A percentile compares a stretch with the other conserved stretches of the same genome.
phyloP scores from a whole-genome alignment of 805 yeast genomes.

The Candida alai region DNA sequence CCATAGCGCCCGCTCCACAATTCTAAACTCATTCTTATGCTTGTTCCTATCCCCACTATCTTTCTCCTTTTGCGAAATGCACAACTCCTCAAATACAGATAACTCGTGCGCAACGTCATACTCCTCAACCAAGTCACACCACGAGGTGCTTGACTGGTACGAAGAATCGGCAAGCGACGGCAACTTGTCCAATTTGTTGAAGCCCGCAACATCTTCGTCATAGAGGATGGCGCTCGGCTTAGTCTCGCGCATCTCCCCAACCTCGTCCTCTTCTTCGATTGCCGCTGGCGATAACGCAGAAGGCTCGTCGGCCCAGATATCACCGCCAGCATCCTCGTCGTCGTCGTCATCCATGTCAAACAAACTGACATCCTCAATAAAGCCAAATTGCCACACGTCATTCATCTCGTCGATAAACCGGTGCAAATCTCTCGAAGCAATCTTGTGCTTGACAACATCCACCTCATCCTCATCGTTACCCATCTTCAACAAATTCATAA shows the following conservation, averaged over 20 bases:
- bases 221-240: slow-evolving; percentile 4
- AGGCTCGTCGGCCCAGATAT: slow-evolving; percentile 8
- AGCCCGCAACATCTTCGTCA: not conserved
- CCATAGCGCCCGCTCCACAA: slow-evolving; percentile 8
- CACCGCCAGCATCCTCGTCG: slow-evolving; percentile 1
- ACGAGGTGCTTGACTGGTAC: slow-evolving; percentile 23
- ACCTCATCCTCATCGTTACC: slow-evolving; percentile 35
- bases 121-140: slow-evolving; percentile 33
- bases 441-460: slow-evolving; percentile 17
- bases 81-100: slow-evolving; percentile 3
- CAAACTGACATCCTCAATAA: slow-evolving; percentile 40
- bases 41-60: slow-evolving; percentile 3
- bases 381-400: slow-evolving; percentile 35
- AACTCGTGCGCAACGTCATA: slow-evolving; percentile 11
- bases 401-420: slow-evolving; percentile 28
- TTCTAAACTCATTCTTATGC: slow-evolving; percentile 4
- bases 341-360: slow-evolving; percentile 10
- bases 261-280: slow-evolving; percentile 5
- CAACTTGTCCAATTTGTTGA: slow-evolving; percentile 4
- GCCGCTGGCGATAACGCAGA: too few relatives aligned
- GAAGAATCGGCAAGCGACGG: slow-evolving; percentile 33
- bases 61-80: not conserved
- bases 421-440: slow-evolving; percentile 31
- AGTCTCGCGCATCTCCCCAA: slow-evolving; percentile 6
- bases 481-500: slow-evolving; percentile 36